These are phyloP conservation scores for Rutstroemia sp. DNA, from an alignment of 2,329 filamentous ascomycete genomes.

Conservation along the genomic window DNA sequence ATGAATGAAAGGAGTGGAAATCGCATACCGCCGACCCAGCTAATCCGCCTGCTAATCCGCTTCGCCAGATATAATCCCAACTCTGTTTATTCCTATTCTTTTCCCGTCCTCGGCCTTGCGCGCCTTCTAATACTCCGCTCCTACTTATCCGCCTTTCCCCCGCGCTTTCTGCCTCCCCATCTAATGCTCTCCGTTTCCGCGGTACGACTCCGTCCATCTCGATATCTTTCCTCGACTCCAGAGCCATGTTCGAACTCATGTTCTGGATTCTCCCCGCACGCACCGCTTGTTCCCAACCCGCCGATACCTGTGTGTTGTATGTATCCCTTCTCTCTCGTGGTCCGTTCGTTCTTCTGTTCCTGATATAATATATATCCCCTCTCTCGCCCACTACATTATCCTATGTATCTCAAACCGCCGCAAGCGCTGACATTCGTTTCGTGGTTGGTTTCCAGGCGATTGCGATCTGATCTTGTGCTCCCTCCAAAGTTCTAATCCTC, in stretches of 20 bases:
- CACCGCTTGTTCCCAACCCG: too few species aligned
- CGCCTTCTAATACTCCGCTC: not conserved
- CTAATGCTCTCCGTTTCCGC: slow-evolving; percentile 45
- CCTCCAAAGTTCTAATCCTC: too few species aligned
- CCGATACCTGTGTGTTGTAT: too few species aligned
- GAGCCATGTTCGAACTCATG: not conserved
- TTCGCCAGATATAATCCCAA: slow-evolving; percentile 76
- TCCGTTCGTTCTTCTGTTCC: too few species aligned
- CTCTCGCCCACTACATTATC: too few species aligned
- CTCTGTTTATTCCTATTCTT: slow-evolving; percentile 52
- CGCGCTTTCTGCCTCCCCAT: slow-evolving; percentile 16
- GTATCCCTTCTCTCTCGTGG: too few species aligned
- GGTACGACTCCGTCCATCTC: slow-evolving; percentile 37
- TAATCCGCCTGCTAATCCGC: slow-evolving; percentile 78
- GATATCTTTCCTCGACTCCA: not conserved
- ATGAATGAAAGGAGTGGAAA: not conserved
- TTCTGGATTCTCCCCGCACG: not conserved
- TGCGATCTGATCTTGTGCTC: too few species aligned
- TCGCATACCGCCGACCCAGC: slow-evolving; percentile 77
- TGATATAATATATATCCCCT: too few species aligned
- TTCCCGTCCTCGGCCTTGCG: not conserved
- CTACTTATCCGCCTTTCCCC: not conserved
- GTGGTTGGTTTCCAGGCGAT: too few species aligned
- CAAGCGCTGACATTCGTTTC: too few species aligned
- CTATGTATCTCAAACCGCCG: too few species aligned